These are phyloP conservation scores for Tuber umbilicatum DNA, from an alignment of 495 filamentous ascomycete species.

Conservation along the genomic window DNA sequence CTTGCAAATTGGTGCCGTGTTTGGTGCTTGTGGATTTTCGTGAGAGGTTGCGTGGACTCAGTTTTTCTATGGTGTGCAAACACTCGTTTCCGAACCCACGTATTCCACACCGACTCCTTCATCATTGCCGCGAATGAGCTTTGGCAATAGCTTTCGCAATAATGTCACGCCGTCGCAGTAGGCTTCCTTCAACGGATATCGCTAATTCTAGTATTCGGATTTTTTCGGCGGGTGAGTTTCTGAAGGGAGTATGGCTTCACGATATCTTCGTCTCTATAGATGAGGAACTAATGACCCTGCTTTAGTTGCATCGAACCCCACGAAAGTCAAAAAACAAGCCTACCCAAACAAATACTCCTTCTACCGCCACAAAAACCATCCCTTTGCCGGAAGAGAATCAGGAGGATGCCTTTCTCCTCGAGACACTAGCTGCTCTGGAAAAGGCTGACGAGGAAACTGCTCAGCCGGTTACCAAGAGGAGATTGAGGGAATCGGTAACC, in stretches of 20 bases:
- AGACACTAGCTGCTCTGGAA: constrained; percentile 14
- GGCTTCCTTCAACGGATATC: constrained; percentile 5
- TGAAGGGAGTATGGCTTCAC: constrained; percentile 18
- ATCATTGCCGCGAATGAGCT: not conserved
- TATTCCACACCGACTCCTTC: not conserved
- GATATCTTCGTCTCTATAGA: not conserved
- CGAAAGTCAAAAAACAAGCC: constrained; percentile 15
- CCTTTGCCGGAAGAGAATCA: constrained; percentile 2
- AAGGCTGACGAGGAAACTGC: not conserved
- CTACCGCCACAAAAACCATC: not conserved
- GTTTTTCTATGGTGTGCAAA: not conserved
- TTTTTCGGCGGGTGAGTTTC: constrained; percentile 17
- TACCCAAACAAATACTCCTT: not conserved
- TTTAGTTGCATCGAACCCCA: constrained; percentile 12
- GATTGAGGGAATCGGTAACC: constrained; percentile 3
- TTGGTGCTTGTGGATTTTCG: not conserved
- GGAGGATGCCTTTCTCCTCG: constrained; percentile 16
- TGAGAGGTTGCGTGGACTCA: not conserved
- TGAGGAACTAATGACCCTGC: not conserved
- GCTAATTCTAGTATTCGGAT: not conserved
- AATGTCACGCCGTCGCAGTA: constrained; percentile 34
- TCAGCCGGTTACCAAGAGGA: constrained; percentile 8
- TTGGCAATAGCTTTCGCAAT: not conserved
- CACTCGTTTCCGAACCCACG: not conserved
- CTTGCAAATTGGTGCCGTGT: not conserved